phyloP scores from a whole-genome alignment of 1,284 basidiomycete genomes.

The Leccinum pallidistipes region DNA sequence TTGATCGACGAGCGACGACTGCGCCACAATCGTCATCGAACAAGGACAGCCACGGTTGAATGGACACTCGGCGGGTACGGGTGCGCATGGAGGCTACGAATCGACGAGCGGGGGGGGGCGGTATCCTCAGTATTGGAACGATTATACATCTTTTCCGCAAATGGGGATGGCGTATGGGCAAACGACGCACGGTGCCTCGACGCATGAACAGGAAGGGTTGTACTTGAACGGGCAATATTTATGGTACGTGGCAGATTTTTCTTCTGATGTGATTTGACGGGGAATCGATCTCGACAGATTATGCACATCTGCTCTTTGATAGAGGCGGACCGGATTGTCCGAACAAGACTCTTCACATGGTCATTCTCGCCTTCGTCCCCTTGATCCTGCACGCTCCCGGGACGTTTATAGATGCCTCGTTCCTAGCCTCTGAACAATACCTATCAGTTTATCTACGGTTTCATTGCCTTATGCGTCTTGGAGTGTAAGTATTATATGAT shows the following conservation, averaged over 20 bases:
- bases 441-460: neutral
- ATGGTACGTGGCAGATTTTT: constrained; percentile 22
- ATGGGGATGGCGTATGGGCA: constrained; percentile 46
- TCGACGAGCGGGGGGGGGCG: constrained; percentile 27
- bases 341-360: neutral
- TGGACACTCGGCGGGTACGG: constrained; percentile 9
- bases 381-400: neutral
- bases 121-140: constrained; percentile 62
- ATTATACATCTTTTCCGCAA: constrained; percentile 58
- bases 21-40: constrained; percentile 17
- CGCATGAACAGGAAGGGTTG: constrained; percentile 24
- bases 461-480: neutral
- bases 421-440: neutral
- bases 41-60: constrained; percentile 17
- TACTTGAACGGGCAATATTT: constrained; percentile 30
- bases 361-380: neutral
- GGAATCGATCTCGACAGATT: neutral
- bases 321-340: neutral
- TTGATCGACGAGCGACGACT: constrained; percentile 47
- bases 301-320: neutral
- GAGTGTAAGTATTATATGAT: neutral
- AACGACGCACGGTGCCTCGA: constrained; percentile 4
- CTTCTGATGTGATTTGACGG: constrained; percentile 2
- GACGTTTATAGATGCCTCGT: neutral
- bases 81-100: constrained; percentile 20